Percentiles rank a stretch among this genome's conserved stretches.
phyloP scores from a whole-genome alignment of 768 basidiomycete species.

The Kwoniella heveanensis region DNA sequence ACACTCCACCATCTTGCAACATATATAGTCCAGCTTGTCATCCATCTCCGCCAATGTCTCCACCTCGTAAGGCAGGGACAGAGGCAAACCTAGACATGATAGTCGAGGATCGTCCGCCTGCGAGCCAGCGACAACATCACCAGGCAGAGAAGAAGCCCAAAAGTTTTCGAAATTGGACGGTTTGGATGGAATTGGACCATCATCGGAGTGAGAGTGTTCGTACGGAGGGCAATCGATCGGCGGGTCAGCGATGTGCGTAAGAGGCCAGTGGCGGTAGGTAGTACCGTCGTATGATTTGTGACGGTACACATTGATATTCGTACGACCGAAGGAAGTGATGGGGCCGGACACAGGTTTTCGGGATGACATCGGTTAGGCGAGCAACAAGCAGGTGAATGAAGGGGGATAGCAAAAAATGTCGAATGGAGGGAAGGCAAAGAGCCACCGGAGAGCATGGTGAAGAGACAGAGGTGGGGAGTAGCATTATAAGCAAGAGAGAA shows the following conservation, averaged over 20 bases:
- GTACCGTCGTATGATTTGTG: neutral
- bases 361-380: neutral
- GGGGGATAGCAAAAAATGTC: too few relatives aligned
- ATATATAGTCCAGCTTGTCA: conserved; percentile 73
- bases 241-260: conserved; percentile 10
- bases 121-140: neutral
- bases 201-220: conserved; percentile 2
- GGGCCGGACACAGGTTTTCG: neutral
- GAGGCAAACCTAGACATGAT: conserved; percentile 48
- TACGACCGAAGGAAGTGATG: neutral
- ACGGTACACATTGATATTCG: neutral
- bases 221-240: conserved; percentile 7
- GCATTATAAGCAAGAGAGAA: too few relatives aligned
- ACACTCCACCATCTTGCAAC: conserved; percentile 67
- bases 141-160: conserved; percentile 24
- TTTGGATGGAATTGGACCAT: conserved; percentile 4
- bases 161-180: conserved; percentile 8
- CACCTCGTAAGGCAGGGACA: conserved; percentile 69
- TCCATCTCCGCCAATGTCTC: conserved; percentile 77
- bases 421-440: too few relatives aligned
- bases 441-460: neutral
- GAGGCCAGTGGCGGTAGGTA: conserved; percentile 7
- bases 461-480: neutral
- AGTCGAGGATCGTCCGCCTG: conserved; percentile 44
- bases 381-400: too few relatives aligned